Evolutionary conservation across 306 rosid genomes (phyloP).

Genomic region (Hippophae gyantsensis): DNA sequence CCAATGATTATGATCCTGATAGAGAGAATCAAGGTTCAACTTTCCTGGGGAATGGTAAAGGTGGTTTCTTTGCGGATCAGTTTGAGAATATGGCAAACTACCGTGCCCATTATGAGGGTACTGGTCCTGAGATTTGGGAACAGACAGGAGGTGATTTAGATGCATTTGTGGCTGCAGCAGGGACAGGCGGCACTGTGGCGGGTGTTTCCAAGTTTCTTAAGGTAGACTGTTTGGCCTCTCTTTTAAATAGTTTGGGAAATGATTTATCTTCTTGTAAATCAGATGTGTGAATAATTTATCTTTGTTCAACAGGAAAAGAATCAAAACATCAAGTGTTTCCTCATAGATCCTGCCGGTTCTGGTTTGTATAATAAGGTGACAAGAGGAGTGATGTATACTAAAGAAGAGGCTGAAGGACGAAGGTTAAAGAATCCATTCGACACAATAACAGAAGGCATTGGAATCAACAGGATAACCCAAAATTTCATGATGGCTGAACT

Average conservation of each 20-base stretch:
- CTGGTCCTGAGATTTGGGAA: slow-evolving; percentile 95
- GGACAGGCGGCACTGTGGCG: slow-evolving; percentile 92
- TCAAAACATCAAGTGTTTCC: slow-evolving; percentile 63
- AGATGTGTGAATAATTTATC: slow-evolving; percentile 10
- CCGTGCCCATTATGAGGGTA: slow-evolving; percentile 72
- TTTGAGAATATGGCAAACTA: slow-evolving; percentile 86
- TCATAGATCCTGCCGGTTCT: slow-evolving; percentile 93
- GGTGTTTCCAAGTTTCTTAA: slow-evolving; percentile 59
- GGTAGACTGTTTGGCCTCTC: slow-evolving; percentile 26
- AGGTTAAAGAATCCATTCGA: slow-evolving; percentile 93
- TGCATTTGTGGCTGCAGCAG: slow-evolving; percentile 85
- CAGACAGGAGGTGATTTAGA: slow-evolving; percentile 60
- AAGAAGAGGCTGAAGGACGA: slow-evolving; percentile 82
- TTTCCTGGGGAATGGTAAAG: slow-evolving; percentile 38
- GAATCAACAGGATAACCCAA: slow-evolving; percentile 69
- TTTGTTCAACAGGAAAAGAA: slow-evolving; percentile 55
- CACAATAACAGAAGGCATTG: slow-evolving; percentile 88
- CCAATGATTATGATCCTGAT: slow-evolving; percentile 28
- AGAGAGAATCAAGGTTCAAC: slow-evolving; percentile 22
- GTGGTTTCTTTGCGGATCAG: slow-evolving; percentile 92
- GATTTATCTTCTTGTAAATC: slow-evolving; percentile 6
- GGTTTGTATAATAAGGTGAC: slow-evolving; percentile 84
- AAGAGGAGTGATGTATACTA: slow-evolving; percentile 87
- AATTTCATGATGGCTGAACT: slow-evolving; percentile 77
- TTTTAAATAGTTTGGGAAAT: background rate